Evolutionary conservation across 306 rosid species (phyloP), one percentile per base, ranked within the genome.

Genomic region (Alnus rubra): DNA sequence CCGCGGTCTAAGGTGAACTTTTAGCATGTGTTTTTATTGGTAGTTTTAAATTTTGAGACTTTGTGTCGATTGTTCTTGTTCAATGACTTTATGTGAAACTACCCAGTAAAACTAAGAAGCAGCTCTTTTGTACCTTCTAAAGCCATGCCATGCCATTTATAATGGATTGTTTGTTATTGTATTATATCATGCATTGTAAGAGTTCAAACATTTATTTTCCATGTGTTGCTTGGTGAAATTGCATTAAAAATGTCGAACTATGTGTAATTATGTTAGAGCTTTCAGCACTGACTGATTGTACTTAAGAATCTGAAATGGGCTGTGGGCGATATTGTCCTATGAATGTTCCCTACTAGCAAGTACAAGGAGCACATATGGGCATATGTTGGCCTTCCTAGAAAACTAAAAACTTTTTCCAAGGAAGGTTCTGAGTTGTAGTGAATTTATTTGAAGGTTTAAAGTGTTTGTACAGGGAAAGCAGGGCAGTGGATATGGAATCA

Each of bases 401-500:
- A 47, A 8, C 44, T 1, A 30, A 28, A 44, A 71, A 31, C 13
- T 14, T 45, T 42, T 54, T 13, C 1, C 12, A 11, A 3, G 50
- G 7, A 23, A 3, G 47, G 10, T 58, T 33, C 12, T 35, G 30
- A 42, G 18, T 71, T 31, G 50, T 44, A 79, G 47, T 74, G 45
- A 49, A 73, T 71, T 23, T 56, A 42, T 62, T 18, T 80, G 30
- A 83, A 30, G 68, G 42, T 78, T 75, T 13, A 69, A 70, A 68
- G 59, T 83, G 54, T 48, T 55, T 51, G 23, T 90, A 85, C 87
- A 90, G 97, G 72, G 97, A 94, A 75, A 94, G 98, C 79, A 86
- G 97, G 28, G 95, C 97, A 0, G 80, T 94, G 51, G 97, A 94
- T 75, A 94, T 87, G 11, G 97, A 94, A 50, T 92, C 98, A 2